Evolutionary conservation across 768 basidiomycete species (phyloP).

Genomic region (Lenzites betulinus): DNA sequence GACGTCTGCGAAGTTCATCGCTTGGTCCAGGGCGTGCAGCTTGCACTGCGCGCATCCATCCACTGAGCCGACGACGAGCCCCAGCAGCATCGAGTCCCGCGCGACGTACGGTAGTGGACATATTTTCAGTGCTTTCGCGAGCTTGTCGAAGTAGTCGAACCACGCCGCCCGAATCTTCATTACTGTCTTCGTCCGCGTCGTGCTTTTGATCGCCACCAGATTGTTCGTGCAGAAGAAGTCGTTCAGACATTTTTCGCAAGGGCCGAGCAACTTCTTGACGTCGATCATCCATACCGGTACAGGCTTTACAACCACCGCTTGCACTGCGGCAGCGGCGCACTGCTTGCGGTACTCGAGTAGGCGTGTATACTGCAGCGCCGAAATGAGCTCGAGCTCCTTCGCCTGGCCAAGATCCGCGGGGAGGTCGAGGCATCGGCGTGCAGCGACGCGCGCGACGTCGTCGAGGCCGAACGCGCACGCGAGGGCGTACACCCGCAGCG

Average conservation of each 20-base stretch:
- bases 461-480: constrained; percentile 4
- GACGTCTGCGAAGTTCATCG: not conserved
- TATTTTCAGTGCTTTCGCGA: not conserved
- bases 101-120: not conserved
- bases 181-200: not conserved
- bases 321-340: constrained; percentile 32
- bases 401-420: not conserved
- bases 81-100: not conserved
- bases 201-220: not conserved
- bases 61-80: not conserved
- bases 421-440: not conserved
- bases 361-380: constrained; percentile 8
- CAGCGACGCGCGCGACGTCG: constrained; percentile 10
- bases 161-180: not conserved
- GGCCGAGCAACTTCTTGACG: not conserved
- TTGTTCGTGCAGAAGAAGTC: not conserved
- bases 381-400: constrained; percentile 3
- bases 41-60: not conserved
- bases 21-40: not conserved
- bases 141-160: not conserved
- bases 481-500: constrained; percentile 8
- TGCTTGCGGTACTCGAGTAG: constrained; percentile 24
- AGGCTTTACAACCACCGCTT: not conserved
- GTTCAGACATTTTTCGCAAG: not conserved
- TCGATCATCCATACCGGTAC: not conserved